Base-by-base conservation (phyloP, 192 early-diverging fungal genomes). In the Dissophora globulifera region DNA sequence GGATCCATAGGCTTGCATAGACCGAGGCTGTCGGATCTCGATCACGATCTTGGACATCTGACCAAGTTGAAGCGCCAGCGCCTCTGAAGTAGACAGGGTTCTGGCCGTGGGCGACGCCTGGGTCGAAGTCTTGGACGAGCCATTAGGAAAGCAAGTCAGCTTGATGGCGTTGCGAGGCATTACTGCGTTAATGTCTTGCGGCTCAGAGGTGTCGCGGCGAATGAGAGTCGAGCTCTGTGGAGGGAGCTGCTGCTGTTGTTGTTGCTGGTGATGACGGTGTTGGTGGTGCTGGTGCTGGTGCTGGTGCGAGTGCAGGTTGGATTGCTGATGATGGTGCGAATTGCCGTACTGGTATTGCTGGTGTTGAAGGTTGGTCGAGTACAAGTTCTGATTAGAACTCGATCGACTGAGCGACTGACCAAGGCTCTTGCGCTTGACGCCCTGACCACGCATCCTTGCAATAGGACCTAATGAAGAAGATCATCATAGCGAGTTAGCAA, bases 11-110 rank as follows among this genome's bases (percentile, higher is more conserved):
- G 69, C 57, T 9, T 74, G 69, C 0, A 52, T 26, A 12, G 35
- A 31, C n/a, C 62, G 62, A 11, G 69, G 69, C 30, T 74, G 69
- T 26, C 26, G 22, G 26, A 74, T 74, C 41, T 74, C 69, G 19
- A 74, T 74, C 47, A 74, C 62, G 25, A 74, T 43, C 22, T 64
- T 74, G 38, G 69, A 64, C 30, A 33, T 58, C 31, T 74, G 61
- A 7, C 32, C 22, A 30, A 74, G 55, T 1, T 58, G 53, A 40
- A 74, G 4, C 4, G 69, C 69, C 29, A 63, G 26, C 8, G 60
- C 60, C 7, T 62, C 53, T 2, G 47, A 23, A 4, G 61, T 64
- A 16, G 58, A 54, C 35, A 64, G 25, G n/a, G 55, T 58, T 19
- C 40, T 55, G 8, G 41, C 40, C 5, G 45, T 62, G 2, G 60